Evolutionary conservation across 768 basidiomycete species (phyloP).

Genomic region (Clathrus columnatus): DNA sequence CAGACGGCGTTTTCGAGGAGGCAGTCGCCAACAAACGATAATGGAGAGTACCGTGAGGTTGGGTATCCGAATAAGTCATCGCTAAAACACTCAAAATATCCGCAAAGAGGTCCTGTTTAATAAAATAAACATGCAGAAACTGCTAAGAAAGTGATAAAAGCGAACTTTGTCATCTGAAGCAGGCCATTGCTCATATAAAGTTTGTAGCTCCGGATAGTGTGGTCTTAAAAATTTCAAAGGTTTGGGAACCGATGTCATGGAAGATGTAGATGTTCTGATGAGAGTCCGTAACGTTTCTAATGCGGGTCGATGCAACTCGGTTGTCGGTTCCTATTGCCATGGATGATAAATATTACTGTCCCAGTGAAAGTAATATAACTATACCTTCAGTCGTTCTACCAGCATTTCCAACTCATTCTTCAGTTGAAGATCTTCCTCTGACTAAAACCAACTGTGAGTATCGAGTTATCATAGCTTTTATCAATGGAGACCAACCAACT

Average conservation of each 20-base stretch:
- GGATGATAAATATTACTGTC: too few relatives aligned
- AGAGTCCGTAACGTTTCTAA: slow-evolving; percentile 89
- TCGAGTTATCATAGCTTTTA: neutral
- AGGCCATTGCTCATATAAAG: slow-evolving; percentile 74
- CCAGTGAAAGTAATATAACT: slow-evolving; percentile 18
- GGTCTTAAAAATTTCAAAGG: slow-evolving; percentile 97
- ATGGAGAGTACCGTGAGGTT: slow-evolving; percentile 89
- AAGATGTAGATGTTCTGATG: slow-evolving; percentile 93
- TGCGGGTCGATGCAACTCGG: slow-evolving; percentile 76
- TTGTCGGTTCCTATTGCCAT: slow-evolving; percentile 70
- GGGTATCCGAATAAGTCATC: slow-evolving; percentile 98
- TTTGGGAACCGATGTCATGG: slow-evolving; percentile 99
- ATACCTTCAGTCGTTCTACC: slow-evolving; percentile 86
- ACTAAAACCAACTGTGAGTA: slow-evolving; percentile 35
- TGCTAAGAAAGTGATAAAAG: neutral
- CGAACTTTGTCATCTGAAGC: slow-evolving; percentile 68
- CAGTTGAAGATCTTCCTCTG: slow-evolving; percentile 91
- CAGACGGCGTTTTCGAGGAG: slow-evolving; percentile 56
- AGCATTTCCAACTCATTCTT: slow-evolving; percentile 96
- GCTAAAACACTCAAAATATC: slow-evolving; percentile 97
- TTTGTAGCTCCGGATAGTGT: slow-evolving; percentile 81
- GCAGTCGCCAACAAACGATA: slow-evolving; percentile 82
- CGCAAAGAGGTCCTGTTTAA: slow-evolving; percentile 74
- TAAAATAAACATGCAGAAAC: neutral
- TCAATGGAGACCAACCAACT: slow-evolving; percentile 54